Conservation (phyloP, 2,329 filamentous ascomycete species). For the Sporothrix protearum region DNA sequence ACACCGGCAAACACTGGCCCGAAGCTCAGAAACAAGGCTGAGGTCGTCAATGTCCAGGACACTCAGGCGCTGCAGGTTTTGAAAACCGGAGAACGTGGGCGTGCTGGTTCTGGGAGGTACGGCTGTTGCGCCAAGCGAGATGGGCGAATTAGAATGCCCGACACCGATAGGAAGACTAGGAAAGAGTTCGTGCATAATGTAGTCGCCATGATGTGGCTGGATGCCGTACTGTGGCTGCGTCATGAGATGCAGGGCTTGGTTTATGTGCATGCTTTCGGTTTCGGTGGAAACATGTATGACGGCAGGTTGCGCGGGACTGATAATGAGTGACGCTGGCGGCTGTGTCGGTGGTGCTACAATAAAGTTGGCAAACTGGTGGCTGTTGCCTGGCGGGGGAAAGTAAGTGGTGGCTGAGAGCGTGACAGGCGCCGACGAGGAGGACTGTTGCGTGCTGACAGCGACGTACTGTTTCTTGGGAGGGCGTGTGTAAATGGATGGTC, state of each 20-base stretch:
- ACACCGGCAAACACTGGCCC: slow-evolving; percentile 53
- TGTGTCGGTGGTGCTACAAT: too few relatives aligned
- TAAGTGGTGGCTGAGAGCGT: background rate
- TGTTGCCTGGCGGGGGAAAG: background rate
- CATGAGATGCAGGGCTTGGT: background rate
- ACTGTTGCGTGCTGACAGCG: background rate
- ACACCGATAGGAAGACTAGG: background rate
- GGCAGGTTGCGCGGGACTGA: too few relatives aligned
- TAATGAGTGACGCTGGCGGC: background rate
- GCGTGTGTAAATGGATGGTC: slow-evolving; percentile 51
- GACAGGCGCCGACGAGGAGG: background rate
- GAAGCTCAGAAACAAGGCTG: slow-evolving; percentile 54
- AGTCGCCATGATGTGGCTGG: background rate
- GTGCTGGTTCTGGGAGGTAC: slow-evolving; percentile 40
- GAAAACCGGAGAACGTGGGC: slow-evolving; percentile 56
- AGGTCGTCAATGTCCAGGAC: slow-evolving; percentile 60
- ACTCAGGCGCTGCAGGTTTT: slow-evolving; percentile 49
- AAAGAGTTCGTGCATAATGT: background rate
- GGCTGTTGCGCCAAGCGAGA: slow-evolving; percentile 44
- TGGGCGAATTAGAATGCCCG: background rate
- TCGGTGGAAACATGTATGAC: too few relatives aligned
- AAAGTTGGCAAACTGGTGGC: background rate
- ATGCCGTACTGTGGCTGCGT: background rate
- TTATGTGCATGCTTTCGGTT: too few relatives aligned
- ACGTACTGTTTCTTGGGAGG: background rate